Conservation (phyloP, 805 yeast species). For the Lachancea quebecensis region DNA sequence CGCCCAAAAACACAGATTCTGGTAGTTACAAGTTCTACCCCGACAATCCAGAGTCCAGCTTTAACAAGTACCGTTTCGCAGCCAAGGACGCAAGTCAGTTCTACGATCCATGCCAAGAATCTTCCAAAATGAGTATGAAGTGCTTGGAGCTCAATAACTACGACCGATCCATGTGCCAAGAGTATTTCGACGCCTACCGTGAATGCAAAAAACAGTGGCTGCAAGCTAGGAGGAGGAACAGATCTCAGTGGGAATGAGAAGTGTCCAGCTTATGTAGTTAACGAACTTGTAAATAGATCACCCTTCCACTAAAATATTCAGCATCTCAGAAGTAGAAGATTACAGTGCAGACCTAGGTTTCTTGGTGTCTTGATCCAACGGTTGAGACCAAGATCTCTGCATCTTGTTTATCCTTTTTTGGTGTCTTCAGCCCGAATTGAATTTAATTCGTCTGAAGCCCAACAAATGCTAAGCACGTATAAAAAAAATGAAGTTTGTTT, state of each 20-base stretch:
- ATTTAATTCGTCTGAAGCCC: too few relatives aligned
- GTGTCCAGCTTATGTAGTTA: not conserved
- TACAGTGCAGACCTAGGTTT: too few relatives aligned
- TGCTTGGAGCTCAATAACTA: slow-evolving; percentile 76
- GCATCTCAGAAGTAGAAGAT: too few relatives aligned
- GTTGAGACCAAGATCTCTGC: too few relatives aligned
- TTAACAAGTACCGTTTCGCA: slow-evolving; percentile 62
- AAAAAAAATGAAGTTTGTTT: too few relatives aligned
- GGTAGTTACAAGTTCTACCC: slow-evolving; percentile 44
- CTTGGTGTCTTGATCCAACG: too few relatives aligned
- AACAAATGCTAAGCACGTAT: too few relatives aligned
- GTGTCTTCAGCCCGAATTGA: too few relatives aligned
- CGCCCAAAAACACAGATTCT: slow-evolving; percentile 17
- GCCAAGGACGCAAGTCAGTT: slow-evolving; percentile 74
- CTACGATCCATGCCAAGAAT: slow-evolving; percentile 90
- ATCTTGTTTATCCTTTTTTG: too few relatives aligned
- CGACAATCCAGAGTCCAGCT: slow-evolving; percentile 71
- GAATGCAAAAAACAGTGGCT: slow-evolving; percentile 84
- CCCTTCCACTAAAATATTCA: too few relatives aligned
- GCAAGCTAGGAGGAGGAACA: slow-evolving; percentile 33
- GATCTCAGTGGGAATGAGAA: slow-evolving; percentile 25
- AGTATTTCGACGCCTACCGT: slow-evolving; percentile 85
- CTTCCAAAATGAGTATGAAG: slow-evolving; percentile 76
- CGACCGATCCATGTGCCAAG: slow-evolving; percentile 62
- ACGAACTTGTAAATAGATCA: not conserved